phyloP scores from a whole-genome alignment of 1,139 yeast species.

The Yamadazyma epiphylla region DNA sequence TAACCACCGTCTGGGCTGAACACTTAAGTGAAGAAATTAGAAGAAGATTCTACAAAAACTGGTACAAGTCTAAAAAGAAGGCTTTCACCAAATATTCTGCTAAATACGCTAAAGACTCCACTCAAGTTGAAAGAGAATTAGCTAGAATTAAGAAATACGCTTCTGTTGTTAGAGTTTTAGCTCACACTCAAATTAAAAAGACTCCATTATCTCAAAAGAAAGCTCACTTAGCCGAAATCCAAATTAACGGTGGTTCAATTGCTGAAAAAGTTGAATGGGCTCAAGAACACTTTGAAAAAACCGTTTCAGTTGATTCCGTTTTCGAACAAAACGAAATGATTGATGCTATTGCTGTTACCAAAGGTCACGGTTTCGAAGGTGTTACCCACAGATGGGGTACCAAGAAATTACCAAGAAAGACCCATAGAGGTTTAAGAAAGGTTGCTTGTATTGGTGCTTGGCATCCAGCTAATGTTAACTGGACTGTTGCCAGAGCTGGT shows the following conservation, averaged over 20 bases:
- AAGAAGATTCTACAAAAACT: constrained; percentile 99
- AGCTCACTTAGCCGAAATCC: constrained; percentile 99
- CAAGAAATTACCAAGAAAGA: constrained; percentile 99
- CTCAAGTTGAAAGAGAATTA: constrained; percentile 90
- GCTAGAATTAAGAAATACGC: constrained; percentile 99
- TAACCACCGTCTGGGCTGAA: constrained; percentile 99
- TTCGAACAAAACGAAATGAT: constrained; percentile 98
- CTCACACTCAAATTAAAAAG: constrained; percentile 99
- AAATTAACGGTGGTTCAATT: constrained; percentile 98
- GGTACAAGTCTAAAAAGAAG: constrained; percentile 99
- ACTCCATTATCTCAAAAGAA: constrained; percentile 99
- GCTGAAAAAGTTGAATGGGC: constrained; percentile 99
- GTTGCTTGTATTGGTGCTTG: constrained; percentile 99
- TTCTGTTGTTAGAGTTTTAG: constrained; percentile 96
- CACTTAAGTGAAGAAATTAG: constrained; percentile 98
- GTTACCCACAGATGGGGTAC: constrained; percentile 99
- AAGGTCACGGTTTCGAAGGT: constrained; percentile 99
- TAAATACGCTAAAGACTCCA: constrained; percentile 91
- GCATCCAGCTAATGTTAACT: constrained; percentile 99
- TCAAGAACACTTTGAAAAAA: constrained; percentile 98
- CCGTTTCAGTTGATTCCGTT: constrained; percentile 91
- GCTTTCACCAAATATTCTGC: constrained; percentile 99
- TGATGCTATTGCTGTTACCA: constrained; percentile 98
- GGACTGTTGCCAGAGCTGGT: constrained; percentile 99
- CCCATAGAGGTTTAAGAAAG: constrained; percentile 99